Evolutionary conservation across 345 rosid species (phyloP).

Genomic region (Mallotus nudiflorus): DNA sequence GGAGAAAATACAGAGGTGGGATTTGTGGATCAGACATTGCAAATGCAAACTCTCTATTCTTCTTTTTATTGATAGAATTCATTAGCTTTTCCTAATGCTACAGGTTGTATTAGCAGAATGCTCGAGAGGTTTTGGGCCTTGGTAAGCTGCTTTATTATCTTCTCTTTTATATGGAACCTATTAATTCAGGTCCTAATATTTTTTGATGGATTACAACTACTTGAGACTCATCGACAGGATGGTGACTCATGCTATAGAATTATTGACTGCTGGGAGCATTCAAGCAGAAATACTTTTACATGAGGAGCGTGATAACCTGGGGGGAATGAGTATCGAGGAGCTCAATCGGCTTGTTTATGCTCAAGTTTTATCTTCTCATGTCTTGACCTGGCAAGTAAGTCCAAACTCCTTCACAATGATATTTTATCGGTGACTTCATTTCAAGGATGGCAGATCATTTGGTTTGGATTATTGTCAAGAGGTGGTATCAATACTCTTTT

Average conservation of each 20-base stretch:
- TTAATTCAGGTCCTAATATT: neutral
- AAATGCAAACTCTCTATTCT: neutral
- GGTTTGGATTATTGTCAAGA: neutral
- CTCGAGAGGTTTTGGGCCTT: conserved; percentile 89
- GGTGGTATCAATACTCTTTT: too few relatives aligned
- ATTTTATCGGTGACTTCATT: conserved; percentile 1
- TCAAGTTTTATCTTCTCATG: conserved; percentile 90
- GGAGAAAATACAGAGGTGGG: conserved; percentile 88
- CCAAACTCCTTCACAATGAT: conserved; percentile 20
- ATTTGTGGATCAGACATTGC: conserved; percentile 10
- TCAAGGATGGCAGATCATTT: neutral
- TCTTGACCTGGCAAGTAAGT: conserved; percentile 94
- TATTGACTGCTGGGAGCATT: conserved; percentile 76
- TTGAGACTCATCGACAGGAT: conserved; percentile 57
- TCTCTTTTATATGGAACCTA: neutral
- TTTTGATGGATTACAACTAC: too few relatives aligned
- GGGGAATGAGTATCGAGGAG: conserved; percentile 82
- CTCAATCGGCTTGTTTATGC: conserved; percentile 92
- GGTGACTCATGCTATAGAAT: conserved; percentile 88
- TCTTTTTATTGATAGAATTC: neutral
- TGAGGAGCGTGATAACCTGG: conserved; percentile 67
- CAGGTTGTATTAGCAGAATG: conserved; percentile 95
- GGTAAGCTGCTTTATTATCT: conserved; percentile 51
- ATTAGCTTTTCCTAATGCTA: conserved; percentile 24
- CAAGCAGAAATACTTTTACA: conserved; percentile 73